Percentiles rank a stretch among this genome's conserved stretches.
These are phyloP conservation scores for Myotisia sp. DNA, from an alignment of 2,329 filamentous ascomycete genomes.

Conservation along the genomic window DNA sequence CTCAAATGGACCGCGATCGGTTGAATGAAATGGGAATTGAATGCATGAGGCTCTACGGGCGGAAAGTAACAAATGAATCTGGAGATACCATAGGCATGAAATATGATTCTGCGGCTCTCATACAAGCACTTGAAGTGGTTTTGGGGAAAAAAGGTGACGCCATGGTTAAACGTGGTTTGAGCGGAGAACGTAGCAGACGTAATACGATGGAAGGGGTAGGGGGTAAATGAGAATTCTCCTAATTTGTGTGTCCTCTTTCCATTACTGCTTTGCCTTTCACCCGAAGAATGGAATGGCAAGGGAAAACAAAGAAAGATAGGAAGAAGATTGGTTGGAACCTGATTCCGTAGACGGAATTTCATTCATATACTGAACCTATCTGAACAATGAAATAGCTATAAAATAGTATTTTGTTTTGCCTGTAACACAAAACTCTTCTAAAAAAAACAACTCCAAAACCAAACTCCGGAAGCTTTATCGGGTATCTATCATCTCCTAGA, in stretches of 20 bases:
- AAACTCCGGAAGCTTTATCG: too few relatives aligned
- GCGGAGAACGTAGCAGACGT: conserved; percentile 37
- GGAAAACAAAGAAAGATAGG: too few relatives aligned
- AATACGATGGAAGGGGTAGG: conserved; percentile 38
- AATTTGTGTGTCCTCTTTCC: neutral
- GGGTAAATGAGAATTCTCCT: conserved; percentile 3
- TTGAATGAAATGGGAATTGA: conserved; percentile 59
- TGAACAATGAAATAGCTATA: too few relatives aligned
- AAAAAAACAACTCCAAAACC: too few relatives aligned
- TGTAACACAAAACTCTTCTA: too few relatives aligned
- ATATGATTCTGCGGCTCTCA: conserved; percentile 64
- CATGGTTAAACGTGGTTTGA: conserved; percentile 27
- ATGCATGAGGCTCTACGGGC: conserved; percentile 61
- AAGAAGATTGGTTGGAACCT: too few relatives aligned
- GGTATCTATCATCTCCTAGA: too few relatives aligned
- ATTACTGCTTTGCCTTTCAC: too few relatives aligned
- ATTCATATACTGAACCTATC: too few relatives aligned
- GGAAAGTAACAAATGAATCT: conserved; percentile 35
- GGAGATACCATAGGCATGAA: conserved; percentile 42
- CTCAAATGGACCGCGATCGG: conserved; percentile 52
- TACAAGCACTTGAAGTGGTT: conserved; percentile 62
- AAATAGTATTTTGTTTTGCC: too few relatives aligned
- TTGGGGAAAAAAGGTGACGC: conserved; percentile 50
- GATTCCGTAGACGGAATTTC: too few relatives aligned
- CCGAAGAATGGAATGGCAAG: too few relatives aligned